A percentile compares a stretch with the other conserved stretches of the same genome.
phyloP scores from a whole-genome alignment of 768 basidiomycete species.

The Suillus plorans region DNA sequence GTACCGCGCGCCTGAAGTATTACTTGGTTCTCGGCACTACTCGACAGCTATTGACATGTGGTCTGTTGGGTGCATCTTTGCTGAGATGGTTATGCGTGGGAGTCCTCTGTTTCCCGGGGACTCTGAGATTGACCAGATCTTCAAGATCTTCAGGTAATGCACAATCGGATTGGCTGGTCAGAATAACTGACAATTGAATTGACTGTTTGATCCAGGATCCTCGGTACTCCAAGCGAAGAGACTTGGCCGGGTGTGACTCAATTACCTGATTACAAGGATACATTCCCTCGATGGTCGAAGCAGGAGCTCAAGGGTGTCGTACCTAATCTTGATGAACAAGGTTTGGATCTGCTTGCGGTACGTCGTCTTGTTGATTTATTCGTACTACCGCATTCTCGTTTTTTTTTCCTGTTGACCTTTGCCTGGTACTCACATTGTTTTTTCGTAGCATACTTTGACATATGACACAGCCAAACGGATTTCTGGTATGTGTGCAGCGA shows the following conservation, averaged over 20 bases:
- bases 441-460: slow-evolving; percentile 58
- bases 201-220: slow-evolving; percentile 53
- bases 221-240: slow-evolving; percentile 92
- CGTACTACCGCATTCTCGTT: not conserved
- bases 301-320: slow-evolving; percentile 71
- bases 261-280: slow-evolving; percentile 92
- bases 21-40: slow-evolving; percentile 94
- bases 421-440: not conserved
- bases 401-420: not conserved
- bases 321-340: slow-evolving; percentile 68
- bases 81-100: slow-evolving; percentile 96
- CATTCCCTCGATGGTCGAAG: slow-evolving; percentile 93
- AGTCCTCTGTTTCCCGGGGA: slow-evolving; percentile 95
- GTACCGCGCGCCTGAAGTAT: slow-evolving; percentile 98
- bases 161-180: not conserved
- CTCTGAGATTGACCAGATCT: slow-evolving; percentile 99
- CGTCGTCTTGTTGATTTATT: slow-evolving; percentile 11
- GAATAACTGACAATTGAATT: slow-evolving; percentile 8
- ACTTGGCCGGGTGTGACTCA: slow-evolving; percentile 87
- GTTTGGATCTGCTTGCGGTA: slow-evolving; percentile 80
- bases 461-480: slow-evolving; percentile 93
- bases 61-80: slow-evolving; percentile 99
- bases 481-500: slow-evolving; percentile 58
- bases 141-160: slow-evolving; percentile 92
- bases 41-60: slow-evolving; percentile 99